Evolutionary conservation across 805 yeast species (phyloP), one percentile per base, ranked within the genome.

Genomic region (Myxozyma geophila): DNA sequence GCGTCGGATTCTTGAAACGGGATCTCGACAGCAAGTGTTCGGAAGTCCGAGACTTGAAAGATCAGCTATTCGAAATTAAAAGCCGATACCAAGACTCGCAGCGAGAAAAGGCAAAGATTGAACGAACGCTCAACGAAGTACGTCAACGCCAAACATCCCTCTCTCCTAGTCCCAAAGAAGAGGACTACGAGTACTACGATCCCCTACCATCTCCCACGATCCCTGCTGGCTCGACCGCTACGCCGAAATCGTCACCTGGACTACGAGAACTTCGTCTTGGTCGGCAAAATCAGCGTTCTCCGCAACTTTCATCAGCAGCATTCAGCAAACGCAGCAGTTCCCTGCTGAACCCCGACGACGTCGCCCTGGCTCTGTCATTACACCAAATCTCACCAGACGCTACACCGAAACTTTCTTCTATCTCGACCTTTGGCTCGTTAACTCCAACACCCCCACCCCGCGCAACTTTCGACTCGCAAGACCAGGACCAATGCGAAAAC

Each of bases 31-130:
- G 55, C 49, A 64, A 62, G 39, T 55, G 63, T 36, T 52, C 60
- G 12, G 71, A 68, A 48, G 58, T 67, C 12, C 63, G 68, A 33
- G 65, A 66, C 36, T 50, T 68, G 17, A 68, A 63, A 54, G 71
- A 68, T 28, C 69, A 61, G 39, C 37, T 67, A 12, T 59, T 59
- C 35, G 67, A 66, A 36, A 41, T 66, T 37, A 53, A 56, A 23
- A 54, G 51, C 36, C 51, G 67, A 37, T 66, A 59, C 37, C 69
- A 64, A 33, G 69, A 66, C 23, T n/a, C 57, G 21, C 68, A 57
- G 21, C 57, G 63, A 10, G 69, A 66, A 23, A 54, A 52, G 41
- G 17, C 46, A 15, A 65, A 66, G 36, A 35, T 59, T 19, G 69
- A 66, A 33, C 56, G 69, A 19, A 63, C 49, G 23, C 46, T 66